phyloP scores from a whole-genome alignment of 164 flowering plant species.

The Kalanchoe fedtschenkoi region DNA sequence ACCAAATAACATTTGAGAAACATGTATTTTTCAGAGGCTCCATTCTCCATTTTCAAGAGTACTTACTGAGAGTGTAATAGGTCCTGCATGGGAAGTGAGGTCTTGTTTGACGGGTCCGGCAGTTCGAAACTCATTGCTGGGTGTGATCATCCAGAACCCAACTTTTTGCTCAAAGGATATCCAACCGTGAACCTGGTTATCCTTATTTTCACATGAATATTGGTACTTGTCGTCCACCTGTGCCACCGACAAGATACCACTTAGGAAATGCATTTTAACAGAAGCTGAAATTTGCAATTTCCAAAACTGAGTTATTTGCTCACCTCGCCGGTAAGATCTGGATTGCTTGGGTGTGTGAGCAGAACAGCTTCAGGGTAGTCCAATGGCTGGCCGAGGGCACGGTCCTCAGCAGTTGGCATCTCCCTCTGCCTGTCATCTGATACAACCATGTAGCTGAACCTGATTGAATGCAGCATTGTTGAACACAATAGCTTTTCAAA shows the following conservation, averaged over 20 bases:
- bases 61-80: constrained; percentile 32
- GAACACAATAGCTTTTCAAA: background rate
- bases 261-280: background rate
- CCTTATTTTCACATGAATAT: constrained; percentile 34
- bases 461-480: constrained; percentile 1
- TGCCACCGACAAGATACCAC: background rate
- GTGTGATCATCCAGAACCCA: constrained; percentile 51
- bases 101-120: constrained; percentile 52
- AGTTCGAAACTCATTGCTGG: constrained; percentile 35
- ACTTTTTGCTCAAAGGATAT: constrained; percentile 17
- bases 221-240: constrained; percentile 61
- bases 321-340: constrained; percentile 37
- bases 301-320: background rate
- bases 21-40: background rate
- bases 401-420: constrained; percentile 38
- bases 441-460: constrained; percentile 32
- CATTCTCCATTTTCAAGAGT: too few species aligned
- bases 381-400: constrained; percentile 23
- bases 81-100: constrained; percentile 53
- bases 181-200: constrained; percentile 46
- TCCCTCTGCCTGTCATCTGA: constrained; percentile 37
- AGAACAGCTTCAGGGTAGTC: constrained; percentile 52
- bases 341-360: constrained; percentile 25
- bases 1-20: too few species aligned
- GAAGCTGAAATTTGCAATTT: background rate